Base-by-base conservation (phyloP, 208 protist genomes). In the Trypanosoma scelopori region DNA sequence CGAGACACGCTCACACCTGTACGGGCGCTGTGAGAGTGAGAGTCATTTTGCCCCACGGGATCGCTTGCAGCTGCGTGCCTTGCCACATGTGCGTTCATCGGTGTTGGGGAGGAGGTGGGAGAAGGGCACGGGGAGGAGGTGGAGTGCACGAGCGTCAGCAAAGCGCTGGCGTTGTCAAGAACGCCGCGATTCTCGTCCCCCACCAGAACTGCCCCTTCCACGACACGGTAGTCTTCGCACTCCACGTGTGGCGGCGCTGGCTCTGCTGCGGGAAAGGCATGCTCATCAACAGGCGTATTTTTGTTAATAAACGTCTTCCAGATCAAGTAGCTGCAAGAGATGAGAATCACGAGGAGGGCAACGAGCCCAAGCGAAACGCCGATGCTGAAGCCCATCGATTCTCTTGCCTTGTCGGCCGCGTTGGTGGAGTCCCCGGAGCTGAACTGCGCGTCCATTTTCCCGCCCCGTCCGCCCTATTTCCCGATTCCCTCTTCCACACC, bases 161-260 rank as follows among this genome's bases (percentile, higher is more conserved):
- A 20, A 20, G 43, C 41, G n/a, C 43, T 60, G 4, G 30, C 28
- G 35, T 56, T 69, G 6, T 45, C 4, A 28, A 69, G 16, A 22
- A 61, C 27, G 20, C 32, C 32, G 20, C 53, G 27, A 35, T 61
- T 61, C 2, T 42, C 42, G 0, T 69, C 63, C 1, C n/a, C 25
- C 3, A 69, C 30, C 63, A 69, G 16, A 22, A 60, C 30, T 9
- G 53, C 53, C n/a, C 63, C 63, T 35, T 58, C 53, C 3, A 69
- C 63, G n/a, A n/a, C n/a, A n/a, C n/a, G n/a, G n/a, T n/a, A n/a
- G 15, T 37, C 11, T 12, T 16, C 35, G 16, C 15, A n/a, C 37
- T 28, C 15, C 48, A 22, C 25, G 48, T 1, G 13, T 25, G 18
- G 51, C 45, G 39, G 50, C 25, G 43, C 20, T 4, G 43, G 18